phyloP scores from a whole-genome alignment of 345 rosid genomes.

The Populus euphratica region DNA sequence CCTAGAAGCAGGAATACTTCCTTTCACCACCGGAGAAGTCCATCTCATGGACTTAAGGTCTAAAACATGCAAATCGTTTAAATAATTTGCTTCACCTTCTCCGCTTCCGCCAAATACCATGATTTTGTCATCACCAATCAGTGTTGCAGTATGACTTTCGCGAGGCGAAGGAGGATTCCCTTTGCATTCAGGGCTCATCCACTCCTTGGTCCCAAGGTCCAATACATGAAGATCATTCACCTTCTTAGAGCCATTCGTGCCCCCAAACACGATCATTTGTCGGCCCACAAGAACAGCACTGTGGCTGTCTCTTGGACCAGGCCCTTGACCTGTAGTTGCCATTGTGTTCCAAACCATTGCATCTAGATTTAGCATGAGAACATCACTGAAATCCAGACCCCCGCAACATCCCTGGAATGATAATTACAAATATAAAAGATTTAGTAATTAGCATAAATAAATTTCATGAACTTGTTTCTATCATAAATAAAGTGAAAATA shows the following conservation, averaged over 20 bases:
- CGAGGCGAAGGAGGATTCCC: conserved; percentile 62
- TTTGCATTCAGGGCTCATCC: conserved; percentile 43
- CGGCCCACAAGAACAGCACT: conserved; percentile 56
- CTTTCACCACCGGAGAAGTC: conserved; percentile 51
- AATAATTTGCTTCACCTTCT: conserved; percentile 70
- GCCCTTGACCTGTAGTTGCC: conserved; percentile 55
- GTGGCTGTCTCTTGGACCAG: conserved; percentile 81
- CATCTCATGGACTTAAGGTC: conserved; percentile 62
- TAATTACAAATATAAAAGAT: background rate
- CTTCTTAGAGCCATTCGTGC: conserved; percentile 67
- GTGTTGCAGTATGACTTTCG: conserved; percentile 71
- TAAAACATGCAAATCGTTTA: conserved; percentile 63
- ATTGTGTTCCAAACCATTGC: conserved; percentile 51
- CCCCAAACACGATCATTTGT: conserved; percentile 67
- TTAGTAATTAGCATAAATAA: background rate
- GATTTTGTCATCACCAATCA: conserved; percentile 41
- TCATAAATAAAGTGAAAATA: too few relatives aligned
- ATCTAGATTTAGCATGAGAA: conserved; percentile 49
- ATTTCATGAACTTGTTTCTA: background rate
- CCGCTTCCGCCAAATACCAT: conserved; percentile 78
- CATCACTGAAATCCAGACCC: conserved; percentile 68
- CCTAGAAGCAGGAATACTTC: conserved; percentile 62
- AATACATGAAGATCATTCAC: conserved; percentile 64
- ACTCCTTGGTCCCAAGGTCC: conserved; percentile 51
- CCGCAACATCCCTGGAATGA: conserved; percentile 67